Conservation (phyloP, 305 asterid genomes). For the Solanum hybrid region DNA sequence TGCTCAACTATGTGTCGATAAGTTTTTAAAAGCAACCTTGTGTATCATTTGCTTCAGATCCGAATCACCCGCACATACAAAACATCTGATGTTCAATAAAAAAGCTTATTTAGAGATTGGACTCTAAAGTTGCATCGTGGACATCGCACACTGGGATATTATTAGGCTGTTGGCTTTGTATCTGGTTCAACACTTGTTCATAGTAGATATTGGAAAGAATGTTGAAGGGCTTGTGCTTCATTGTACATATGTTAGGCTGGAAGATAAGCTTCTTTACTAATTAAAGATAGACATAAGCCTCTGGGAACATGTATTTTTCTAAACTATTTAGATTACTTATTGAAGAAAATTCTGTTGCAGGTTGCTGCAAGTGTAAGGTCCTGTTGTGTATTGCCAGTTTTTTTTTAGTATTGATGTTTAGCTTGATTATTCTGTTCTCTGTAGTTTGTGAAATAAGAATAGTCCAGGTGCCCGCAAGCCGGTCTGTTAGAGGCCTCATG, state of each 20-base stretch:
- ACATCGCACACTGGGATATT: background rate
- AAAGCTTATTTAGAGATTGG: constrained; percentile 3
- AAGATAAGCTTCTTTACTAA: background rate
- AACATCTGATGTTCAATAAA: constrained; percentile 22
- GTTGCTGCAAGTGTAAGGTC: too few species aligned
- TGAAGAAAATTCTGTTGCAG: too few species aligned
- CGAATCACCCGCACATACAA: constrained; percentile 67
- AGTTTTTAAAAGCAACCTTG: background rate
- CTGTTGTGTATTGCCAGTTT: too few species aligned
- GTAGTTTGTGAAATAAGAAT: background rate
- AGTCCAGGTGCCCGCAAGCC: background rate
- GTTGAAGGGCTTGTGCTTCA: background rate
- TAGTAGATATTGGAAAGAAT: background rate
- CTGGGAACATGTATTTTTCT: background rate
- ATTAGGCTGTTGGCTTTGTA: background rate
- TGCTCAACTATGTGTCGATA: background rate
- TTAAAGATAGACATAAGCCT: background rate
- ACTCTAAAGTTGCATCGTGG: background rate
- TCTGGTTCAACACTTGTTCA: background rate
- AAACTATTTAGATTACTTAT: too few species aligned
- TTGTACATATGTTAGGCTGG: background rate
- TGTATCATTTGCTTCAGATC: constrained; percentile 45
- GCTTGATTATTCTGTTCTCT: background rate
- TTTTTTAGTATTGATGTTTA: background rate
- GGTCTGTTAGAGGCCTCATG: background rate